phyloP scores from a whole-genome alignment of 495 filamentous ascomycete species.

The Trichoderma virens region DNA sequence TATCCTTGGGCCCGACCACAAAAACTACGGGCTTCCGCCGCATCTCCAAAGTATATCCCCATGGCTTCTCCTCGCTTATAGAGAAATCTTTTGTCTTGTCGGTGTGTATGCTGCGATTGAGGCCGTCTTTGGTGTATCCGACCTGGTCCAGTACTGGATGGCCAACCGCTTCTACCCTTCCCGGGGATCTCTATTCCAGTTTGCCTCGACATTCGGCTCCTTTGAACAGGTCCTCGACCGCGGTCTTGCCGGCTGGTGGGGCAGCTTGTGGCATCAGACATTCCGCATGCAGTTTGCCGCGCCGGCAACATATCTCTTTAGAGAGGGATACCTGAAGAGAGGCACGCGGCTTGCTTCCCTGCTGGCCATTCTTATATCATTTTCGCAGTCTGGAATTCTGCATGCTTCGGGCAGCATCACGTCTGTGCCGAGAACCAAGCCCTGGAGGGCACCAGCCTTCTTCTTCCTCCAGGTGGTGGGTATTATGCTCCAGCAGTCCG shows the following conservation, averaged over 20 bases:
- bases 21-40: slow-evolving; percentile 34
- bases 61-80: slow-evolving; percentile 37
- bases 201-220: slow-evolving; percentile 56
- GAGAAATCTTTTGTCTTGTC: slow-evolving; percentile 39
- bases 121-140: slow-evolving; percentile 38
- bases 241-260: slow-evolving; percentile 72
- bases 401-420: slow-evolving; percentile 53
- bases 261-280: slow-evolving; percentile 81
- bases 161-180: slow-evolving; percentile 40
- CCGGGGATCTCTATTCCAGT: slow-evolving; percentile 54
- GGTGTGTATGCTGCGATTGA: slow-evolving; percentile 47
- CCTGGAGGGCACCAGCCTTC: slow-evolving; percentile 32
- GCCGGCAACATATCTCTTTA: slow-evolving; percentile 43
- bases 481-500: slow-evolving; percentile 38
- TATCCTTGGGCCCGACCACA: slow-evolving; percentile 31
- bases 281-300: slow-evolving; percentile 67
- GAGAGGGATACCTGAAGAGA: slow-evolving; percentile 23
- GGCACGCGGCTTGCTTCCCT: slow-evolving; percentile 14
- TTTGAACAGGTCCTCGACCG: slow-evolving; percentile 48
- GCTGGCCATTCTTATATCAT: slow-evolving; percentile 38
- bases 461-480: slow-evolving; percentile 53
- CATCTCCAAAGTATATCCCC: slow-evolving; percentile 35
- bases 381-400: slow-evolving; percentile 50
- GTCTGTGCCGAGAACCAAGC: slow-evolving; percentile 36
- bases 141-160: slow-evolving; percentile 43